Conservation (phyloP, 768 basidiomycete species). For the Naganishia antarctica region DNA sequence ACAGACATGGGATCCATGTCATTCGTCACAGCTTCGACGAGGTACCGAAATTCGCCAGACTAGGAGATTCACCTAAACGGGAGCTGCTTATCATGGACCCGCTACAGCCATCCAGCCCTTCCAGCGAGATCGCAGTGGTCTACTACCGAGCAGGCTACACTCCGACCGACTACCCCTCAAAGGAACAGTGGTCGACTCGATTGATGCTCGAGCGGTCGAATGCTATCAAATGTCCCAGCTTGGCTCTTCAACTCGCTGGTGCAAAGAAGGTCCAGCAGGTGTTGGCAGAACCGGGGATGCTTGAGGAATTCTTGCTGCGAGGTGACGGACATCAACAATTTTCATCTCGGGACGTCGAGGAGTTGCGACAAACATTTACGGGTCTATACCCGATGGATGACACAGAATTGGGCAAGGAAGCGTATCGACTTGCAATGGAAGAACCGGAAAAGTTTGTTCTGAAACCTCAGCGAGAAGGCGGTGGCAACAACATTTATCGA, state of each 20-base stretch:
- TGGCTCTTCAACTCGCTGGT: conserved; percentile 89
- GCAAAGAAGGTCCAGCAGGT: conserved; percentile 94
- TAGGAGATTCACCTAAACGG: conserved; percentile 44
- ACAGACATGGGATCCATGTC: conserved; percentile 68
- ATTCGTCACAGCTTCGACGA: conserved; percentile 72
- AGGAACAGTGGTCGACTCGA: conserved; percentile 61
- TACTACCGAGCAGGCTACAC: conserved; percentile 90
- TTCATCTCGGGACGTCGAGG: conserved; percentile 51
- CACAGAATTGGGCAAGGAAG: conserved; percentile 49
- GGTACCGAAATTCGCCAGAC: conserved; percentile 58
- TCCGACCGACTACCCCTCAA: conserved; percentile 70
- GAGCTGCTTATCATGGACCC: conserved; percentile 44
- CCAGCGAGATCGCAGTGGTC: conserved; percentile 69
- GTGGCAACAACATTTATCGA: conserved; percentile 93
- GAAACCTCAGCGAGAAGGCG: conserved; percentile 97
- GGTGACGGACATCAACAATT: conserved; percentile 23
- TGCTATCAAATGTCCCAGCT: conserved; percentile 88
- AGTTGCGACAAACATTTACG: conserved; percentile 74
- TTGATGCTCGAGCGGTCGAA: conserved; percentile 70
- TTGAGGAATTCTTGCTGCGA: conserved; percentile 64
- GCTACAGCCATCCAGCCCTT: conserved; percentile 48
- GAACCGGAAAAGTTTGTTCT: conserved; percentile 65
- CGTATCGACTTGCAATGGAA: conserved; percentile 56
- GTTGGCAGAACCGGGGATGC: conserved; percentile 64
- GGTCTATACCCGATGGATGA: conserved; percentile 74